Evolutionary conservation across 805 yeast genomes (phyloP), one percentile per base, ranked within the genome.

Genomic region (Wickerhamiella occidentalis): DNA sequence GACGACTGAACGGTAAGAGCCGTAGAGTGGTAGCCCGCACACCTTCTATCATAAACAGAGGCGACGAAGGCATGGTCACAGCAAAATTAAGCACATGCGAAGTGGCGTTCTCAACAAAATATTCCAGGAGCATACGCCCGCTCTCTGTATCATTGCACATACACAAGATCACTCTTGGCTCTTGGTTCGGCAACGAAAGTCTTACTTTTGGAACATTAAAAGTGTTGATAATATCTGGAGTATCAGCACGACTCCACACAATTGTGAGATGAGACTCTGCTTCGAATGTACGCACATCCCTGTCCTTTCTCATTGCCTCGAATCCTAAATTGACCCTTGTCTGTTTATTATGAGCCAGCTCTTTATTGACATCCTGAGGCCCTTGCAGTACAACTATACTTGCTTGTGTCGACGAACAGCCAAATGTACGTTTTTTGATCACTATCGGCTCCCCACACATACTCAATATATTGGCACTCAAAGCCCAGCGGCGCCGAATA

Each of bases 101-200:
- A 0, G 94, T 81, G 12, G 94, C 87, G 58, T 85, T 85, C 59
- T 85, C 94, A 45, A 85, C 58, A 47, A 71, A 69, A 59, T 76
- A 84, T 12, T 52, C 52, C 6, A 58, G 54, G 25, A 42, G 41
- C 59, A 67, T 40, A 9, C 18, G 12, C 12, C 41, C 45, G 3
- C 40, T 21, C 15, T 43, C 25, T 11, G n/a, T 26, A 25, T 38
- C 40, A 22, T 12, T 37, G 19, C 49, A 48, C n/a, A 51, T 53
- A 2, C 46, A 55, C 5, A 57, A 46, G 12, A 45, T 9, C 8
- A 54, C 60, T 2, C 62, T 57, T 18, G 62, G 61, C 49, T 58
- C 62, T 29, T 55, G 58, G 19, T 52, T 52, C 7, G 61, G 60
- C 15, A 58, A 45, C 8, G 52, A 52, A 28, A 58, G 46, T 12